Evolutionary conservation across 345 rosid species (phyloP).

Genomic region (Populus pruinosa): DNA sequence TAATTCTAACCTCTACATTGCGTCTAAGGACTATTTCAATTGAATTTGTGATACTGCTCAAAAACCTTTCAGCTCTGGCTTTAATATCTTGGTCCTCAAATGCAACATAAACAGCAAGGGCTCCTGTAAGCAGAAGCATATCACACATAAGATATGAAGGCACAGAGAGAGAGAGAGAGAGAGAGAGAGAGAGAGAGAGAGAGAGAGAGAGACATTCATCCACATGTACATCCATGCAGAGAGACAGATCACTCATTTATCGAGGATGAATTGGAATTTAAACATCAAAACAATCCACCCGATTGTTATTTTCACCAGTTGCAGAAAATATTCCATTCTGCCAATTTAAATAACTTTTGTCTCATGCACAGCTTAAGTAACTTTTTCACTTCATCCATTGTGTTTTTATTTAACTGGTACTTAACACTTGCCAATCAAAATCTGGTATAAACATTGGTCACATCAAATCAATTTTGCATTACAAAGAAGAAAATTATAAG

Average conservation of each 20-base stretch:
- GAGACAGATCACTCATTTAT: not conserved
- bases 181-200: too few species aligned
- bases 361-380: not conserved
- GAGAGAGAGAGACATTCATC: not conserved
- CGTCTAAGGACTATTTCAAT: slow-evolving; percentile 76
- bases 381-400: not conserved
- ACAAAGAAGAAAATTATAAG: not conserved
- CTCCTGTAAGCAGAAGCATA: slow-evolving; percentile 51
- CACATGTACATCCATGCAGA: not conserved
- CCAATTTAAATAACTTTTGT: not conserved
- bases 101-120: slow-evolving; percentile 68
- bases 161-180: too few species aligned
- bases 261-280: not conserved
- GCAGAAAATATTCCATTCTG: not conserved
- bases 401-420: not conserved
- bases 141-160: not conserved
- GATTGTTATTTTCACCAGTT: not conserved
- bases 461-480: not conserved
- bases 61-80: slow-evolving; percentile 80
- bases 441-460: not conserved
- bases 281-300: not conserved
- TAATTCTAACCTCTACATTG: slow-evolving; percentile 79
- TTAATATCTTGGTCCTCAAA: slow-evolving; percentile 66
- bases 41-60: slow-evolving; percentile 92
- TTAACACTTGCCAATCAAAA: not conserved